Evolutionary conservation across 2,329 filamentous ascomycete species (phyloP), one percentile per base, ranked within the genome.

Genomic region (Geosmithia putterillii): DNA sequence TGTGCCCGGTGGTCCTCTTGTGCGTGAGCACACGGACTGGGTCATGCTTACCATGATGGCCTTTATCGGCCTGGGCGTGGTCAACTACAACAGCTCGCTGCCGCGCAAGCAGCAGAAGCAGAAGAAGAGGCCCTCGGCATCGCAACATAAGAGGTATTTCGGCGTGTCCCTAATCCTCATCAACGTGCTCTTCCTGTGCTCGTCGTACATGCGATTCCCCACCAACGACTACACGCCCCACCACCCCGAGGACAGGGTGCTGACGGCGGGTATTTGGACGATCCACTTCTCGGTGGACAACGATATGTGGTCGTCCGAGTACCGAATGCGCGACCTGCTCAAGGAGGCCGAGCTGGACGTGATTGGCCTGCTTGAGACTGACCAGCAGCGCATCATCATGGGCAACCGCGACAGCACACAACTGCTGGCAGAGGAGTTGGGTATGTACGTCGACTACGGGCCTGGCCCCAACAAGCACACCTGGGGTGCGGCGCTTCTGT

Each of bases 391-490:
- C 52, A 95, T 98, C 65, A 98, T 98, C 69, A 98, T 96, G 92
- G 92, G 92, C 56, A 98, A 96, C 66, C 84, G 92, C 51, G 92
- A 98, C 59, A 84, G 86, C 8, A 95, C 92, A 1, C 92, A 96
- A 59, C 94, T 86, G 64, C 75, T 98, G 8, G 89, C 92, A 18
- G 90, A 96, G 60, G 89, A 98, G 51, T 74, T 98, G 10, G 92
- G 92, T 53, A 98, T 98, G 92, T 98, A 95, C 57, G 89, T 94
- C 41, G 92, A 98, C 66, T 95, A 88, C 56, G 92, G 92, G 44
- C 92, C 92, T 23, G 92, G 92, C 2, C 92, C 92, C 7, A 95
- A 98, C 74, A 98, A 96, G 67, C 92, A 98, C 67, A 98, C 92
- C 0, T 98, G 92, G 92, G 92, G 92, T 42, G 79, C 83, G 9